Conservation (phyloP, 2,329 filamentous ascomycete species). For the Curvularia eragrostidis region DNA sequence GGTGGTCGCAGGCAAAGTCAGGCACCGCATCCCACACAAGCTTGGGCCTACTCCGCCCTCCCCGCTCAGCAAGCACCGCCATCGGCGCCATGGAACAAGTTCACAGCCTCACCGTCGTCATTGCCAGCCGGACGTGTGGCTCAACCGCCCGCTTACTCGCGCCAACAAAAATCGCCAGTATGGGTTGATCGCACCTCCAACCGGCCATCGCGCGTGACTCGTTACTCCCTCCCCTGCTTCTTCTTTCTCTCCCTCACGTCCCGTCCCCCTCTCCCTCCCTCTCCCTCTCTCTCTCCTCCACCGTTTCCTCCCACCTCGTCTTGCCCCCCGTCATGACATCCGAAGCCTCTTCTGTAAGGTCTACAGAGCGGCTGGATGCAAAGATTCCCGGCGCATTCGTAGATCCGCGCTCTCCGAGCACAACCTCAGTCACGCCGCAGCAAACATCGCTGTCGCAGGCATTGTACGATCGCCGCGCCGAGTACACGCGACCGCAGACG, state of each 20-base stretch:
- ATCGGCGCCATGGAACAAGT: conserved; percentile 5
- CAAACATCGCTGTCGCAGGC: conserved; percentile 61
- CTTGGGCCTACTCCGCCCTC: conserved; percentile 9
- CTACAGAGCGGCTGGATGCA: conserved; percentile 49
- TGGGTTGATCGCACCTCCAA: conserved; percentile 14
- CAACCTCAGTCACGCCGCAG: conserved; percentile 46
- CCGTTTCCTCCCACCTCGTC: neutral
- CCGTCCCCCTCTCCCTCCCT: neutral
- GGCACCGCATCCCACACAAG: neutral
- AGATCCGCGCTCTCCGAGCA: conserved; percentile 28
- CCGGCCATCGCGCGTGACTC: conserved; percentile 3
- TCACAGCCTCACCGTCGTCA: conserved; percentile 20
- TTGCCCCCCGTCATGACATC: conserved; percentile 38
- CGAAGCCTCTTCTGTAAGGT: conserved; percentile 30
- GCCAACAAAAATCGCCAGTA: conserved; percentile 4
- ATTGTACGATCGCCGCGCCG: conserved; percentile 74
- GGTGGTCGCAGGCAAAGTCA: neutral
- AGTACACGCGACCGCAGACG: conserved; percentile 77
- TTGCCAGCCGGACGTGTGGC: conserved; percentile 18
- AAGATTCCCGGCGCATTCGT: conserved; percentile 60
- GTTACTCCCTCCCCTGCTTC: neutral
- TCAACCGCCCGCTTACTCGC: conserved; percentile 21
- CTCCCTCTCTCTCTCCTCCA: neutral
- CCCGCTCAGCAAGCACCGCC: neutral
- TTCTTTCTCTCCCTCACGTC: conserved; percentile 1